Base-by-base conservation (phyloP, 2,329 filamentous ascomycete genomes). In the Pseudogymnoascus sp. region DNA sequence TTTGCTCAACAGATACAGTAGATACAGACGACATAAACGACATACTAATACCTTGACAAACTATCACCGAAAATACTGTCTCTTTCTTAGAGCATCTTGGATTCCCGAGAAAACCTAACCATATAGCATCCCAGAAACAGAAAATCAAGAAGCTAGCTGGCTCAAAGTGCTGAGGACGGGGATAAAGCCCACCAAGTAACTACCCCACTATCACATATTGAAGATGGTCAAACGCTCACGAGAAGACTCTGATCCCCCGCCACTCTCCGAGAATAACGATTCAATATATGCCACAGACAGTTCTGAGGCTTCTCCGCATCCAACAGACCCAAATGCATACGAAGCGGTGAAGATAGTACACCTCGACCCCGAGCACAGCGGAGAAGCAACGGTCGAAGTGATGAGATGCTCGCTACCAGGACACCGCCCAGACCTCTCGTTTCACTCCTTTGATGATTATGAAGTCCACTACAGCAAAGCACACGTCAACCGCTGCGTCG, bases 341-440 rank as follows among this genome's bases (percentile, higher is more conserved):
- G 72, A 72, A 51, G 72, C 71, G 59, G 71, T 80, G 62, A 90
- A 90, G 72, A 78, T 87, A 65, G 72, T 79, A 64, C 84, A 86
- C 67, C 76, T 91, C 65, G 86, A 89, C 66, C 75, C 89, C 62
- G 85, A 88, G 35, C 17, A 64, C 66, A 27, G 21, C 33, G 66
- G 68, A 67, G 69, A 70, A 62, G 62, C 61, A 38, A 60, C 27
- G 31, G 68, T 72, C 25, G 71, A 70, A 64, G 69, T 75, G 48
- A 96, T 97, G 84, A 84, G 80, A 75, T 97, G 93, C 77, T 85
- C 84, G 17, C 80, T 97, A 21, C 91, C 92, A 61, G 90, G 91
- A 55, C 92, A 97, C 75, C 81, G 79, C 67, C 83, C 88, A 64
- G 79, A 85, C 1, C 71, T 94, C 61, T 78, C 80, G 4, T 97